These are phyloP conservation scores for Phytophthora sojae DNA, from an alignment of 352 stramenopile species.

Conservation along the genomic window DNA sequence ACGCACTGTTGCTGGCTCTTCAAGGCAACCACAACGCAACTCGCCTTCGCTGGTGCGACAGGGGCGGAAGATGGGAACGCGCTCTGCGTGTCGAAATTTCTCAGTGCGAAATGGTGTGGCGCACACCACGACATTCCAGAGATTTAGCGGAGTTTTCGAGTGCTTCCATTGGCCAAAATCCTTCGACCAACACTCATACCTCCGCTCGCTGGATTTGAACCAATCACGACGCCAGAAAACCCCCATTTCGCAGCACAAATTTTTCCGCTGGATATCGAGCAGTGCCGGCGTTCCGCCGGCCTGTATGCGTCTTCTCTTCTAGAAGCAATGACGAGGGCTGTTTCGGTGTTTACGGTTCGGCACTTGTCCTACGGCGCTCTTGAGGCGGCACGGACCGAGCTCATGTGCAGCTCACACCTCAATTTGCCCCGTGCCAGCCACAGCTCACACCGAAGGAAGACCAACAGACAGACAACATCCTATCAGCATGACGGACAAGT, in stretches of 20 bases:
- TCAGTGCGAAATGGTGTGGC: conserved; percentile 27
- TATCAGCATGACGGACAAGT: conserved; percentile 30
- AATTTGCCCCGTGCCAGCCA: conserved; percentile 41
- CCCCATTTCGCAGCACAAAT: conserved; percentile 22
- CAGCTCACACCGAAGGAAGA: conserved; percentile 28
- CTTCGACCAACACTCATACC: not conserved
- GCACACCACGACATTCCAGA: conserved; percentile 16
- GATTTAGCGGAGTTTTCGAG: conserved; percentile 11
- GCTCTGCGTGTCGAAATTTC: conserved; percentile 20
- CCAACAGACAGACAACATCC: not conserved
- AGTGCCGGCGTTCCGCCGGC: not conserved
- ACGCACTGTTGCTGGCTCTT: conserved; percentile 10
- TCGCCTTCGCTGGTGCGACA: conserved; percentile 19
- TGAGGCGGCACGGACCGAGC: conserved; percentile 20
- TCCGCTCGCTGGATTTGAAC: not conserved
- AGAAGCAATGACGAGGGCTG: conserved; percentile 11
- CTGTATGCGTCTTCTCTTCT: conserved; percentile 5
- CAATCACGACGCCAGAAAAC: not conserved
- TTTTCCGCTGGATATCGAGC: conserved; percentile 38
- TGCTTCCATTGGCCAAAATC: conserved; percentile 9
- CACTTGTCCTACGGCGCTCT: conserved; percentile 33
- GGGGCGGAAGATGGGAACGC: conserved; percentile 19
- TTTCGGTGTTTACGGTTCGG: conserved; percentile 33
- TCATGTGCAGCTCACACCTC: conserved; percentile 28
- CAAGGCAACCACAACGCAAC: not conserved